Evolutionary conservation across 352 stramenopile genomes (phyloP).

Genomic region (Phytophthora cryptogea): DNA sequence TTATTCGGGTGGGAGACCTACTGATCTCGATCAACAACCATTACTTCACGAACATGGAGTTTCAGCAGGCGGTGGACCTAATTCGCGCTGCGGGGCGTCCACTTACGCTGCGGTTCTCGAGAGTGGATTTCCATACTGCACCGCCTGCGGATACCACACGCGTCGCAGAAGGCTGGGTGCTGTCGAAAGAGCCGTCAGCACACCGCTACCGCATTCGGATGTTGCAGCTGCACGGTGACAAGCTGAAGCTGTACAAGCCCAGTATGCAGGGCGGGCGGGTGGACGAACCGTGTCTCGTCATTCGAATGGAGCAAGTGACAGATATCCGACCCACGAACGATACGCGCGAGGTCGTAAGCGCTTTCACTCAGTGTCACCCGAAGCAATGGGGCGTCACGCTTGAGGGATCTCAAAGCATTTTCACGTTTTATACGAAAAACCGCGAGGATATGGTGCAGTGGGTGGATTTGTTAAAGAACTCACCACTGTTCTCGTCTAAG

Average conservation of each 20-base stretch:
- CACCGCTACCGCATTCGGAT: constrained; percentile 82
- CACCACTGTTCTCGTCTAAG: constrained; percentile 66
- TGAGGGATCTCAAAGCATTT: constrained; percentile 79
- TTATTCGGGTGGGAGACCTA: constrained; percentile 80
- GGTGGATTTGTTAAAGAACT: constrained; percentile 90
- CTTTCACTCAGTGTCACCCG: constrained; percentile 82
- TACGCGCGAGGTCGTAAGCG: constrained; percentile 71
- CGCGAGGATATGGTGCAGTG: constrained; percentile 82
- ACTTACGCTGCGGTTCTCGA: constrained; percentile 84
- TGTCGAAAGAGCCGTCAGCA: constrained; percentile 80
- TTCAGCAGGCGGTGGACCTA: constrained; percentile 75
- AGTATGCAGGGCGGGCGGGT: constrained; percentile 79
- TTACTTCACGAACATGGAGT: constrained; percentile 89
- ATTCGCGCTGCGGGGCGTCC: constrained; percentile 71
- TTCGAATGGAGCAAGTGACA: constrained; percentile 84
- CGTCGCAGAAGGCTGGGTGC: constrained; percentile 83
- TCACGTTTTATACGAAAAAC: constrained; percentile 86
- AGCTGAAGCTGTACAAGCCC: constrained; percentile 84
- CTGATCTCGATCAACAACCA: constrained; percentile 89
- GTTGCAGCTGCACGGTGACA: constrained; percentile 80
- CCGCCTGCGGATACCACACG: constrained; percentile 40
- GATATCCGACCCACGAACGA: constrained; percentile 87
- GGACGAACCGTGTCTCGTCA: constrained; percentile 69
- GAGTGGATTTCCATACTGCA: constrained; percentile 55
- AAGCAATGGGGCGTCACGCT: constrained; percentile 88